A percentile compares a stretch with the other conserved stretches of the same genome.
Evolutionary conservation across 2,329 filamentous ascomycete genomes (phyloP).

Genomic region (Dryadomyces quercus-mongolicae): DNA sequence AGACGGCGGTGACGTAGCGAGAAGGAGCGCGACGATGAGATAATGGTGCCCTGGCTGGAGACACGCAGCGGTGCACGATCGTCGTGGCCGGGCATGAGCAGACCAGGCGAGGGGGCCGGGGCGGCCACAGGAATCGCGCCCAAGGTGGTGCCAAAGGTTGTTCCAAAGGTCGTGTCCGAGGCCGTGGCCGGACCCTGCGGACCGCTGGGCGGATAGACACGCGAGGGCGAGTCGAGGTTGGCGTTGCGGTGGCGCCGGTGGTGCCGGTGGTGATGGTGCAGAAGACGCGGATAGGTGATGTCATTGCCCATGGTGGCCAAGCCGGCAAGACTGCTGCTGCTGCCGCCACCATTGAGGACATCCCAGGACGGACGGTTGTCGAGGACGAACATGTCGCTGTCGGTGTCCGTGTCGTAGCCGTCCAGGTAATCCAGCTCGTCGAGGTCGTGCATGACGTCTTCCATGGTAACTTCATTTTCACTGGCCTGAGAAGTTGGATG

Average conservation of each 20-base stretch:
- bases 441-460: conserved; percentile 6
- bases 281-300: not conserved
- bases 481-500: not conserved
- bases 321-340: too few relatives aligned
- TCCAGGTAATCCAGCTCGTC: conserved; percentile 12
- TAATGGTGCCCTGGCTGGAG: not conserved
- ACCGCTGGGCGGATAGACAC: not conserved
- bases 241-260: not conserved
- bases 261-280: not conserved
- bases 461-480: not conserved
- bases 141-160: too few relatives aligned
- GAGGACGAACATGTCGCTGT: not conserved
- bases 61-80: not conserved
- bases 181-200: not conserved
- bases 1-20: conserved; percentile 5
- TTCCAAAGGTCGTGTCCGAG: not conserved
- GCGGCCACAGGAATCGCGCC: not conserved
- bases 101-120: too few relatives aligned
- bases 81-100: not conserved
- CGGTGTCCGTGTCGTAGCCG: conserved; percentile 6
- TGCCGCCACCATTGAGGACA: not conserved
- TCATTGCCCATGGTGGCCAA: too few relatives aligned
- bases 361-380: not conserved
- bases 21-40: not conserved
- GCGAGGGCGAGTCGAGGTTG: too few relatives aligned